These are phyloP conservation scores for Parascedosporium putredinis DNA, from an alignment of 2,329 filamentous ascomycete species.

Conservation along the genomic window DNA sequence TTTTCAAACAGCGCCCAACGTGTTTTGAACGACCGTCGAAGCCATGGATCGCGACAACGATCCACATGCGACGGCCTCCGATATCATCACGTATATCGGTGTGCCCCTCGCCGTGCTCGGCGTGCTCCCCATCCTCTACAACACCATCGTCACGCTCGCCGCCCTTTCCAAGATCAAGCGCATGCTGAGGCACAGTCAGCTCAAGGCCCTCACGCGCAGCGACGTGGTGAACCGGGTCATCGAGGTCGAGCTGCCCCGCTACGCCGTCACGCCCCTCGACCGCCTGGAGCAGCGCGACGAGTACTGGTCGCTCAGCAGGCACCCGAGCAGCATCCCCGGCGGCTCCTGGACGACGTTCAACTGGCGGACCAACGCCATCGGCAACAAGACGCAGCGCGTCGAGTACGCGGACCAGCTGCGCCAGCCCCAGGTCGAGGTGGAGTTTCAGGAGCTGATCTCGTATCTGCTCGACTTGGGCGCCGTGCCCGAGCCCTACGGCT, in stretches of 20 bases:
- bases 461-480: constrained; percentile 56
- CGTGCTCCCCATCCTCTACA: constrained; percentile 56
- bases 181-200: constrained; percentile 43
- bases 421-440: constrained; percentile 41
- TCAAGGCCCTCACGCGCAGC: constrained; percentile 49
- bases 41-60: constrained; percentile 18
- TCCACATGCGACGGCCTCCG: constrained; percentile 19
- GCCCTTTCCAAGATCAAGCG: constrained; percentile 50
- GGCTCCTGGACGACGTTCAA: constrained; percentile 57
- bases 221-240: constrained; percentile 57
- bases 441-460: constrained; percentile 48
- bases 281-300: constrained; percentile 39
- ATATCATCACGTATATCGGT: constrained; percentile 46
- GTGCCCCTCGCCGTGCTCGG: constrained; percentile 49
- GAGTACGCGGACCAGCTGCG: constrained; percentile 49
- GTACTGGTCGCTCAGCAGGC: constrained; percentile 47
- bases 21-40: too few species aligned
- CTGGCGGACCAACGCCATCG: constrained; percentile 53
- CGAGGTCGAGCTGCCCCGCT: constrained; percentile 55
- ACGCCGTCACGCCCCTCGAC: constrained; percentile 51
- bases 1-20: too few species aligned
- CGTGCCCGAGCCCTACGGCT: constrained; percentile 47
- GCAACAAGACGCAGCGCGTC: constrained; percentile 50
- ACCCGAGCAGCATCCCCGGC: constrained; percentile 44
- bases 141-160: constrained; percentile 48